A percentile compares a stretch with the other conserved stretches of the same genome.
Conservation (phyloP, 352 stramenopile species). For the Thraustochytrium striatum region DNA sequence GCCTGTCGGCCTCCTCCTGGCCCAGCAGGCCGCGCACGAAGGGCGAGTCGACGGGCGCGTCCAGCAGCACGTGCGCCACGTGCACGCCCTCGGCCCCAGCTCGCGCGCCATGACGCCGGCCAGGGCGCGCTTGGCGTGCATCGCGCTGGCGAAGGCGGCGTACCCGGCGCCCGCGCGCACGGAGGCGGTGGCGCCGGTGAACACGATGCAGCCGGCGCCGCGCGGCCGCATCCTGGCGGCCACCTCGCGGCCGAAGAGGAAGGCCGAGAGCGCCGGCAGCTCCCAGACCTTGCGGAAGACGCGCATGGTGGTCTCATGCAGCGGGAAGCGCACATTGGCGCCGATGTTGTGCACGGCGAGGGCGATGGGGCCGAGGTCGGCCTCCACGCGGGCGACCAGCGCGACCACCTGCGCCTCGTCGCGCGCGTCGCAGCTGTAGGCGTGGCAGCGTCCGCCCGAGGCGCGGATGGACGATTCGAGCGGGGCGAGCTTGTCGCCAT, state of each 20-base stretch:
- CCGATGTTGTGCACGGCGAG: conserved; percentile 56
- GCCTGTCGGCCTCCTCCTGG: conserved; percentile 39
- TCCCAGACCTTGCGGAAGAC: conserved; percentile 56
- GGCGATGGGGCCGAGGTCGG: conserved; percentile 51
- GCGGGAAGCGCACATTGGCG: conserved; percentile 53
- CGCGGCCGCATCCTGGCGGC: conserved; percentile 52
- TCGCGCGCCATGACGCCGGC: conserved; percentile 58
- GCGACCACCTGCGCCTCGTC: conserved; percentile 52
- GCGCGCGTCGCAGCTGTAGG: conserved; percentile 52
- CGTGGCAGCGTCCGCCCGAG: conserved; percentile 2
- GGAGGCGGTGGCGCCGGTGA: conserved; percentile 59
- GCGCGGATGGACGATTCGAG: conserved; percentile 27
- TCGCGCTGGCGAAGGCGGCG: conserved; percentile 58
- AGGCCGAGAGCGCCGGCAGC: conserved; percentile 54
- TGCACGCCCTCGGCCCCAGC: conserved; percentile 58
- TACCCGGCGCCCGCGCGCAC: conserved; percentile 54
- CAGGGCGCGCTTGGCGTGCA: conserved; percentile 53
- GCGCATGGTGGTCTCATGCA: conserved; percentile 52
- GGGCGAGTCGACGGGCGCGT: conserved; percentile 54
- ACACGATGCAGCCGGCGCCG: conserved; percentile 55
- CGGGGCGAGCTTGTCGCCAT: conserved; percentile 26
- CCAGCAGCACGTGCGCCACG: conserved; percentile 59
- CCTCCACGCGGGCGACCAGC: conserved; percentile 51
- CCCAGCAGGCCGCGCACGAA: conserved; percentile 12
- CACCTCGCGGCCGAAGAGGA: conserved; percentile 53